phyloP scores from a whole-genome alignment of 2,329 filamentous ascomycete genomes.

The Aspergillus novoparasiticus region DNA sequence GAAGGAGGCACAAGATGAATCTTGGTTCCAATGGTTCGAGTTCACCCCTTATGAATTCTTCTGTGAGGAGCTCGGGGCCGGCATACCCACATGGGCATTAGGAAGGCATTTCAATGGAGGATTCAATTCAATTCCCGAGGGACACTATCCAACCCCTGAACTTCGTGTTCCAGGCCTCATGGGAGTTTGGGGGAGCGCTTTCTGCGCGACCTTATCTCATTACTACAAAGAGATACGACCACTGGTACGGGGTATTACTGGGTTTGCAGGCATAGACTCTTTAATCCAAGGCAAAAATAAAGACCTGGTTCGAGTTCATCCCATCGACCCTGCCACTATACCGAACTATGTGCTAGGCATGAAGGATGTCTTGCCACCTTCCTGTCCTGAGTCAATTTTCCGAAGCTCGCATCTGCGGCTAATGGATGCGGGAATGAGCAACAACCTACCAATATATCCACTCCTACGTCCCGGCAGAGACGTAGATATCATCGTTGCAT shows the following conservation, averaged over 20 bases:
- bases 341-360: conserved; percentile 89
- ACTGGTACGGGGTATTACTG: conserved; percentile 71
- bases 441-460: conserved; percentile 95
- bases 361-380: conserved; percentile 71
- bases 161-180: conserved; percentile 79
- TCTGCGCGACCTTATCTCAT: conserved; percentile 92
- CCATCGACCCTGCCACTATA: conserved; percentile 86
- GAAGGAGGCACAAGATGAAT: conserved; percentile 59
- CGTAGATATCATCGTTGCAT: conserved; percentile 87
- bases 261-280: conserved; percentile 76
- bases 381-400: conserved; percentile 77
- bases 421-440: conserved; percentile 99
- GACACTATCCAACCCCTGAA: conserved; percentile 76
- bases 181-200: conserved; percentile 95
- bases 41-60: conserved; percentile 94
- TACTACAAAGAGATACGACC: conserved; percentile 96
- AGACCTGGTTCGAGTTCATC: conserved; percentile 87
- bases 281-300: conserved; percentile 81
- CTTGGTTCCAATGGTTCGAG: conserved; percentile 99
- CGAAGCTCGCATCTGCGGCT: conserved; percentile 71
- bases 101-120: conserved; percentile 81
- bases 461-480: conserved; percentile 84
- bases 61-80: conserved; percentile 86
- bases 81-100: conserved; percentile 92
- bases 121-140: conserved; percentile 62